Evolutionary conservation across 225 moss, liverwort and hornwort genomes (phyloP), one percentile per base, ranked within the genome.

Genomic region (Climacium dendroides): DNA sequence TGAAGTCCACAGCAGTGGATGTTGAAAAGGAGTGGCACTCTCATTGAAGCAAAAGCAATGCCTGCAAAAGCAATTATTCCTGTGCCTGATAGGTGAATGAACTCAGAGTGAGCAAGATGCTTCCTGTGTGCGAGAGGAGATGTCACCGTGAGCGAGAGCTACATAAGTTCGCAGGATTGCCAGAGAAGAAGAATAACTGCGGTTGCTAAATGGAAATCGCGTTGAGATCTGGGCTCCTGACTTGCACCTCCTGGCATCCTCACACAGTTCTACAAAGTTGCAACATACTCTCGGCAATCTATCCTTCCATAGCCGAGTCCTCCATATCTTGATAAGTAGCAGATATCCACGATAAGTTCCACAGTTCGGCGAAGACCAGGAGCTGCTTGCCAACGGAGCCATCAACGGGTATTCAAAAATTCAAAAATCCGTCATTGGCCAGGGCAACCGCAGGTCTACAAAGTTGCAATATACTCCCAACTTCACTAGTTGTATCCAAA

Each of bases 201-300:
- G 83, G 78, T 83, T 82, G 79, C 83, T 59, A 83, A 79, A 72
- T 30, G 26, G 74, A 84, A 66, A 79, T 74, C n/a, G n/a, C n/a
- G n/a, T n/a, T n/a, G n/a, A n/a, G n/a, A n/a, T n/a, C n/a, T n/a
- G n/a, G n/a, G n/a, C n/a, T n/a, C n/a, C n/a, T n/a, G n/a, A n/a
- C 32, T 80, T 47, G 65, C 89, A 84, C 74, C 86, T 73, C 87
- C 80, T 91, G 82, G 76, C 90, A 89, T 89, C 89, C 72, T 87
- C 63, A 76, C 41, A 57, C 26, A 85, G 81, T 47, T 50, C 34
- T n/a, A n/a, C n/a, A n/a, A n/a, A n/a, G n/a, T n/a, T n/a, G n/a
- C n/a, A n/a, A n/a, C 39, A 43, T 39, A 80, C 79, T 72, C 73
- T 78, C 54, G 48, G 73, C 55, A 77, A 67, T 75, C 75, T 37